Percentiles rank a stretch among this genome's conserved stretches.
Evolutionary conservation across 192 early-diverging fungal genomes (phyloP).

Genomic region (Lobosporangium transversale): DNA sequence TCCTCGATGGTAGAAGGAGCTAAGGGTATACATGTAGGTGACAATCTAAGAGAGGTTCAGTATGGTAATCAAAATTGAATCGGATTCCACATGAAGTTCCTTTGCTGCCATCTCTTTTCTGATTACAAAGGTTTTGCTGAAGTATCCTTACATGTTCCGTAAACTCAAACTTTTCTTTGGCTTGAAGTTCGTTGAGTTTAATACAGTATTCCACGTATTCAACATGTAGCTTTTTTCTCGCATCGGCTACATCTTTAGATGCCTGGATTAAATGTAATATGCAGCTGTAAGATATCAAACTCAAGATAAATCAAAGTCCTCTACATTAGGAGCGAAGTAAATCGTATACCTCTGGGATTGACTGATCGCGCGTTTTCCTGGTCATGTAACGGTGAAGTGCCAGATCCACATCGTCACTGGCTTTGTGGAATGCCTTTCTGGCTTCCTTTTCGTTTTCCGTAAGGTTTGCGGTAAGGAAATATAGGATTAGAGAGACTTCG

Average conservation of each 20-base stretch:
- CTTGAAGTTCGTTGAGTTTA: constrained; percentile 77
- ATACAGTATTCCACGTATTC: constrained; percentile 71
- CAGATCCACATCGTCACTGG: constrained; percentile 70
- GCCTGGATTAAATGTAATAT: too few relatives aligned
- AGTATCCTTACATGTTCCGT: constrained; percentile 65
- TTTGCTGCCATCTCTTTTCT: too few relatives aligned
- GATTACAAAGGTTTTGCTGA: background rate
- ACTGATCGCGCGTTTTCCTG: constrained; percentile 67
- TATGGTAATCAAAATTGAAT: background rate
- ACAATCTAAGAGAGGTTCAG: constrained; percentile 57
- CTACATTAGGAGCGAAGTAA: too few relatives aligned
- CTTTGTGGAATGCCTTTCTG: constrained; percentile 67
- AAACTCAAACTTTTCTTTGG: constrained; percentile 81
- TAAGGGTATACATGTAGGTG: constrained; percentile 85
- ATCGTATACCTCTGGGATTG: constrained; percentile 67
- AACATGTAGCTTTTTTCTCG: constrained; percentile 70
- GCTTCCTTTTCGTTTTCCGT: constrained; percentile 54
- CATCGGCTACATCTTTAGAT: constrained; percentile 66
- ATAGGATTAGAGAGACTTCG: too few relatives aligned
- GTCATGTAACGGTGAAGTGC: constrained; percentile 69
- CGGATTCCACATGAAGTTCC: too few relatives aligned
- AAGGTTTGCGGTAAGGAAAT: too few relatives aligned
- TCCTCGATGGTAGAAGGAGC: constrained; percentile 84
- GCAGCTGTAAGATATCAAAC: too few relatives aligned
- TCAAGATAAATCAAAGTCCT: too few relatives aligned